Conservation (phyloP, 768 basidiomycete species). For the Polyporus arcularius region DNA sequence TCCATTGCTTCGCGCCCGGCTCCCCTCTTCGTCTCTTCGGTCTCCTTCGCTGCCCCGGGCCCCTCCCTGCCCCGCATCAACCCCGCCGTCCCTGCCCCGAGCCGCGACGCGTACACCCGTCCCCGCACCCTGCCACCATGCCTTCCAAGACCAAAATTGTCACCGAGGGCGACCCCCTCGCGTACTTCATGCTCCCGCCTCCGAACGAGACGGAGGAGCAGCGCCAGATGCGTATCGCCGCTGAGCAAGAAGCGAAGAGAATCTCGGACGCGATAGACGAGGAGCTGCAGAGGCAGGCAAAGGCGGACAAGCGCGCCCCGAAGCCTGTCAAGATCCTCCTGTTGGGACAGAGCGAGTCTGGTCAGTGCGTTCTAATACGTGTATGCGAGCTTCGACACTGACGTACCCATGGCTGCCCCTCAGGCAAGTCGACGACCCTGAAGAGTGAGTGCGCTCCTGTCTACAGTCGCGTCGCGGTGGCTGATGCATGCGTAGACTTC, state of each 20-base stretch:
- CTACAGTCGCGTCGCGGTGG: not conserved
- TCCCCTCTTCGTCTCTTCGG: constrained; percentile 4
- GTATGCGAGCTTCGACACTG: not conserved
- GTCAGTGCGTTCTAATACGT: constrained; percentile 17
- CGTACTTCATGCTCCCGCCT: constrained; percentile 54
- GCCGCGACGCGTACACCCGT: not conserved
- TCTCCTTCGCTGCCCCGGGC: not conserved
- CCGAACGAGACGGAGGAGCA: constrained; percentile 53
- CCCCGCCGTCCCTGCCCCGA: not conserved
- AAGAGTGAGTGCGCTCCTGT: constrained; percentile 32
- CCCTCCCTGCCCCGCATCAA: not conserved
- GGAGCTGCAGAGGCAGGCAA: constrained; percentile 33
- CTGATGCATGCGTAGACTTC: constrained; percentile 51
- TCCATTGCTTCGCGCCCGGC: constrained; percentile 11
- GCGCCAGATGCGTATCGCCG: constrained; percentile 41
- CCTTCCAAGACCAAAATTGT: constrained; percentile 17
- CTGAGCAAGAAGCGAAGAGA: constrained; percentile 57
- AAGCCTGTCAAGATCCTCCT: constrained; percentile 38
- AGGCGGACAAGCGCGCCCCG: constrained; percentile 27
- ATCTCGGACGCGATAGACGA: constrained; percentile 54
- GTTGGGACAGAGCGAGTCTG: constrained; percentile 38
- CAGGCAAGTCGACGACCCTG: constrained; percentile 40
- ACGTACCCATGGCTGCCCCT: not conserved
- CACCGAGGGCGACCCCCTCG: constrained; percentile 52
- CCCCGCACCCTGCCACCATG: constrained; percentile 1